These are phyloP conservation scores for Pholiota microspora DNA, from an alignment of 768 basidiomycete species.

Conservation along the genomic window DNA sequence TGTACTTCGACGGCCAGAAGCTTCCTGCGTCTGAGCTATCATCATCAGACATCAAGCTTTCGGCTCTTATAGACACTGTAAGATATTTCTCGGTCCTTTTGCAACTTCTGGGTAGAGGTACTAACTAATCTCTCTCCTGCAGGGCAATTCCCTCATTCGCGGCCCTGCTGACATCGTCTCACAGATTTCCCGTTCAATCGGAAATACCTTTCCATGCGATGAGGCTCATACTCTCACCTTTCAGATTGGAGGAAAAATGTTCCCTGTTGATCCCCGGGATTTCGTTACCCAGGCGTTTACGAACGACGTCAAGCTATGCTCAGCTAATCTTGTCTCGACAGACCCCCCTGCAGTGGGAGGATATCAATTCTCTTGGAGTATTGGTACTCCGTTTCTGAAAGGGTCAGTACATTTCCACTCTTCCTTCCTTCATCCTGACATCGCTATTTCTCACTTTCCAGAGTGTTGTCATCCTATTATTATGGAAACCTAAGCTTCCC, in stretches of 20 bases:
- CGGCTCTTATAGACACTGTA: constrained; percentile 75
- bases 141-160: constrained; percentile 79
- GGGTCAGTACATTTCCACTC: constrained; percentile 49
- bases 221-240: constrained; percentile 65
- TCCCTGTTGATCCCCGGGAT: constrained; percentile 77
- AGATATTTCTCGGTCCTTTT: constrained; percentile 29
- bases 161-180: constrained; percentile 67
- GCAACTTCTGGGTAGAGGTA: too few species aligned
- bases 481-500: constrained; percentile 73
- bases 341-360: constrained; percentile 58
- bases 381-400: constrained; percentile 76
- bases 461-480: constrained; percentile 66
- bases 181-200: constrained; percentile 41
- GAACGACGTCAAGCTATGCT: constrained; percentile 42
- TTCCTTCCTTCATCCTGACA: neutral
- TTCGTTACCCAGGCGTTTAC: constrained; percentile 45
- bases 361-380: constrained; percentile 74
- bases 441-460: constrained; percentile 23
- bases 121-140: too few species aligned
- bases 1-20: constrained; percentile 64
- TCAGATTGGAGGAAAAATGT: constrained; percentile 63
- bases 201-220: constrained; percentile 49
- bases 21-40: constrained; percentile 57
- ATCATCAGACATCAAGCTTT: constrained; percentile 46
- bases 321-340: constrained; percentile 55